phyloP scores from a whole-genome alignment of 2,329 filamentous ascomycete genomes.

The Clarireedia monteithiana region DNA sequence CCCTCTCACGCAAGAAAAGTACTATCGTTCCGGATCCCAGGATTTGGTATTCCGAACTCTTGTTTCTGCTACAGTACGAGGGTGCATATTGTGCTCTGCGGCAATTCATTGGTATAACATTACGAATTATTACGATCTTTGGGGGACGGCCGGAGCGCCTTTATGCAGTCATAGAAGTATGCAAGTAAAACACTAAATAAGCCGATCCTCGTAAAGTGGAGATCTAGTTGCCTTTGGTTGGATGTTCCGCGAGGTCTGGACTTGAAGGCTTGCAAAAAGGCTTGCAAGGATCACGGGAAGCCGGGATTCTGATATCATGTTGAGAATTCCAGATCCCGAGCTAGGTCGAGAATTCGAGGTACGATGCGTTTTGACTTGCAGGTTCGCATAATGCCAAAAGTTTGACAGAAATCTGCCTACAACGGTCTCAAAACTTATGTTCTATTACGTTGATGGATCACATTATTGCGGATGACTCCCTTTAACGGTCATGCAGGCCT shows the following conservation, averaged over 20 bases:
- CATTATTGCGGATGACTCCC: background rate
- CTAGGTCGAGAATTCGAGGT: background rate
- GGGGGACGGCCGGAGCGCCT: background rate
- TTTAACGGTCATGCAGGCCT: background rate
- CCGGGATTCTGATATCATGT: background rate
- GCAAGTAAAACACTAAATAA: too few relatives aligned
- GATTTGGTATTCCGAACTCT: background rate
- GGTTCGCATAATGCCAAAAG: too few relatives aligned
- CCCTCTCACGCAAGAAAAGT: background rate
- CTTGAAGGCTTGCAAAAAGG: background rate
- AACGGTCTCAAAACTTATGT: background rate
- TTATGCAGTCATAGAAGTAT: background rate
- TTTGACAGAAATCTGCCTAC: background rate
- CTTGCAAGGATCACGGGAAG: background rate
- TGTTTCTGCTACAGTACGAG: background rate
- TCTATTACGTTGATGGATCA: background rate
- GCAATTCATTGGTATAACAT: too few relatives aligned
- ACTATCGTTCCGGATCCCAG: background rate
- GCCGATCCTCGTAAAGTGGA: too few relatives aligned
- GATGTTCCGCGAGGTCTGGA: too few relatives aligned
- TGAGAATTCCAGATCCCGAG: background rate
- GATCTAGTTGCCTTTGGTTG: too few relatives aligned
- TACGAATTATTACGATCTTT: too few relatives aligned
- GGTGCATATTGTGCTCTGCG: too few relatives aligned
- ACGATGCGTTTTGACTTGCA: background rate